phyloP scores from a whole-genome alignment of 2,329 filamentous ascomycete genomes.

The Colletotrichum sp. region DNA sequence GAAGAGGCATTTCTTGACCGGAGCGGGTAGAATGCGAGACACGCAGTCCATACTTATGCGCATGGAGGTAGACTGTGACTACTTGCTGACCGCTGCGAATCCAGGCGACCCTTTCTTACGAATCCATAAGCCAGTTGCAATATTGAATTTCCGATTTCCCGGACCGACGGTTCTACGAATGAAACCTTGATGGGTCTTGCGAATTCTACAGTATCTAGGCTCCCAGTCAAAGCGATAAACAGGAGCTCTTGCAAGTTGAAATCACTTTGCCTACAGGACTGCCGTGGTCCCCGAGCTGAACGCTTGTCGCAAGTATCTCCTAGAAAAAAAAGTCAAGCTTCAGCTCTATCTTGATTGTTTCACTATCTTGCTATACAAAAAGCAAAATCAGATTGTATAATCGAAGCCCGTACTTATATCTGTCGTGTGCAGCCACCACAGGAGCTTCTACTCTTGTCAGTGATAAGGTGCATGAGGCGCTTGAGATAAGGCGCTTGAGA shows the following conservation, averaged over 20 bases:
- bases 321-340: neutral
- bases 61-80: neutral
- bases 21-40: neutral
- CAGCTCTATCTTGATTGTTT: neutral
- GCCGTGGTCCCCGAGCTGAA: neutral
- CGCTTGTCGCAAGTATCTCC: too few relatives aligned
- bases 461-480: neutral
- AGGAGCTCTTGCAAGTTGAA: neutral
- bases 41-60: neutral
- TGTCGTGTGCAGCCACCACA: neutral
- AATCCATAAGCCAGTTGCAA: neutral
- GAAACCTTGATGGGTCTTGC: neutral
- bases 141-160: neutral
- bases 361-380: neutral
- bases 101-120: neutral
- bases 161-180: neutral
- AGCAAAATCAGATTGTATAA: neutral
- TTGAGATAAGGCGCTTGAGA: neutral
- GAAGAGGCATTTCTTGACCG: neutral
- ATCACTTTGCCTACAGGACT: rapidly evolving
- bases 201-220: neutral
- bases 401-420: neutral
- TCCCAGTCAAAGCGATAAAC: neutral
- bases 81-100: neutral
- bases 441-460: neutral